A percentile compares a stretch with the other conserved stretches of the same genome.
These are phyloP conservation scores for Taiozyma sp. DNA, from an alignment of 1,139 yeast genomes.

Conservation along the genomic window DNA sequence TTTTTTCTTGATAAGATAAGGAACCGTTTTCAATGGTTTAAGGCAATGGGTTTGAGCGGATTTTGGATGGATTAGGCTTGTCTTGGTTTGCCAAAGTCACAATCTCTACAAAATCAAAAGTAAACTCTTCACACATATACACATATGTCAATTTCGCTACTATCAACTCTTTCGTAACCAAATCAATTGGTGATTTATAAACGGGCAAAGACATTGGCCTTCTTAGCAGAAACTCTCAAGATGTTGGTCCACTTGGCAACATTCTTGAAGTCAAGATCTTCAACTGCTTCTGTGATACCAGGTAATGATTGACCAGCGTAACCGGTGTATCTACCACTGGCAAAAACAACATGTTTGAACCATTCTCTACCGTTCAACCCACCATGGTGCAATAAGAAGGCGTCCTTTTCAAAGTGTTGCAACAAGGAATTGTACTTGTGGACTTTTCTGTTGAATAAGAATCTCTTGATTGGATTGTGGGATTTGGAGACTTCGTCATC, in stretches of 20 bases:
- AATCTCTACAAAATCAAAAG: no score
- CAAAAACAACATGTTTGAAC: conserved; percentile 82
- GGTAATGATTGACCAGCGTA: conserved; percentile 82
- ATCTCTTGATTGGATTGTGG: conserved; percentile 22
- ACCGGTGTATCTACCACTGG: conserved; percentile 82
- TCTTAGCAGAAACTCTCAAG: conserved; percentile 32
- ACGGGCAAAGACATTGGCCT: conserved; percentile 8
- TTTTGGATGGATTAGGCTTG: no score
- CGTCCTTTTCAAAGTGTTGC: conserved; percentile 55
- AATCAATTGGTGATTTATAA: neutral
- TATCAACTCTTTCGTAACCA: neutral
- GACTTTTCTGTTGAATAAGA: conserved; percentile 23
- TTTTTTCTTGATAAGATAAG: neutral
- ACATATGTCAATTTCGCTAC: no score
- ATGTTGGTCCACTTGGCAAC: conserved; percentile 55
- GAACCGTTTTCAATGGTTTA: no score
- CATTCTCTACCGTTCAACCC: conserved; percentile 72
- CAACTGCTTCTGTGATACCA: conserved; percentile 73
- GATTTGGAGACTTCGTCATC: conserved; percentile 20
- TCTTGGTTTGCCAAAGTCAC: no score
- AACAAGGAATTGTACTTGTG: conserved; percentile 34
- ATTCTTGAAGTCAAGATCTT: conserved; percentile 52
- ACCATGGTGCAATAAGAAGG: conserved; percentile 49
- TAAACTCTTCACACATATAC: no score
- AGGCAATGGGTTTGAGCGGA: no score